Evolutionary conservation across 129 eudicot genomes (phyloP).

Genomic region (Ambrosia trifida): DNA sequence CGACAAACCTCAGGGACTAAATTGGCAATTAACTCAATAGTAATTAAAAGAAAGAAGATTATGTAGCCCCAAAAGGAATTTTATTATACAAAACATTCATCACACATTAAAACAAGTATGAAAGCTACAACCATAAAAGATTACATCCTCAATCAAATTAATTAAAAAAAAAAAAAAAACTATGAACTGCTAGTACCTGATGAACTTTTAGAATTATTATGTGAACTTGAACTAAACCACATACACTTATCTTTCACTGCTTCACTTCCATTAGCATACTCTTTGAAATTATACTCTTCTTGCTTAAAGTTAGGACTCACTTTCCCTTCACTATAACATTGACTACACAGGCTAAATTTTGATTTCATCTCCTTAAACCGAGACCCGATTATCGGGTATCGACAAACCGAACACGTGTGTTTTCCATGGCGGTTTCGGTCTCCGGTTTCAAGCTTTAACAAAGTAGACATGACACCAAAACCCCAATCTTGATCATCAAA

Average conservation of each 20-base stretch:
- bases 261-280: slow-evolving; percentile 70
- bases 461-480: slow-evolving; percentile 67
- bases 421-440: slow-evolving; percentile 83
- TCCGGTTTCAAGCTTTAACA: slow-evolving; percentile 75
- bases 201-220: slow-evolving; percentile 43
- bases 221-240: slow-evolving; percentile 66
- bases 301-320: slow-evolving; percentile 74
- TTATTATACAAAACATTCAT: slow-evolving; percentile 23
- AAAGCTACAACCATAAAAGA: slow-evolving; percentile 11
- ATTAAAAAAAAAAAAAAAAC: neutral
- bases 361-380: slow-evolving; percentile 85
- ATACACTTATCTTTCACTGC: slow-evolving; percentile 84
- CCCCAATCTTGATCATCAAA: slow-evolving; percentile 93
- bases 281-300: slow-evolving; percentile 80
- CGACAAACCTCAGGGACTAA: no score
- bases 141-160: slow-evolving; percentile 16
- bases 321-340: slow-evolving; percentile 92
- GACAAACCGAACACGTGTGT: slow-evolving; percentile 68
- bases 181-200: slow-evolving; percentile 15
- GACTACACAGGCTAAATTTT: slow-evolving; percentile 72
- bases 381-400: slow-evolving; percentile 85
- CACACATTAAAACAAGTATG: slow-evolving; percentile 21
- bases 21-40: no score
- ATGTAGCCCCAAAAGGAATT: slow-evolving; percentile 15
- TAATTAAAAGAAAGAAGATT: neutral